Percentiles rank a stretch among this genome's conserved stretches.
phyloP scores from a whole-genome alignment of 2,329 filamentous ascomycete species.

The Fusarium mangiferae region DNA sequence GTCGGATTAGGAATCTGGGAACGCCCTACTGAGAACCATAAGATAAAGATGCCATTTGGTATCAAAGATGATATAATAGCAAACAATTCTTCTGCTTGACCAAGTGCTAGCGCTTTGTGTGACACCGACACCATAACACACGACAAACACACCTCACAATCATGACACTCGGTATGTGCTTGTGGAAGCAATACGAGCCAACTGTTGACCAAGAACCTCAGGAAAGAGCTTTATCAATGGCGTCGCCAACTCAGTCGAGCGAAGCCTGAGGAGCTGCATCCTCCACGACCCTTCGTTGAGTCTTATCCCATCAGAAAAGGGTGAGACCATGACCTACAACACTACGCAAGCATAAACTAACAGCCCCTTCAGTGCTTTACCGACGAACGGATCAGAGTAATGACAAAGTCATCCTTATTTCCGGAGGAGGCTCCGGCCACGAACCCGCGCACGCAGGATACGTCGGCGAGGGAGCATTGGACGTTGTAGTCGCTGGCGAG shows the following conservation, averaged over 20 bases:
- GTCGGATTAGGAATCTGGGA: slow-evolving; percentile 5
- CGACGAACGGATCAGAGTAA: slow-evolving; percentile 18
- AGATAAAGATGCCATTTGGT: background rate
- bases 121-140: background rate
- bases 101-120: background rate
- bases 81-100: background rate
- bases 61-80: too few species aligned
- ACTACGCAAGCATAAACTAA: background rate
- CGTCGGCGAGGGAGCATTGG: slow-evolving; percentile 37
- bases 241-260: slow-evolving; percentile 33
- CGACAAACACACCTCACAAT: background rate
- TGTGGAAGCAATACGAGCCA: background rate
- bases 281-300: slow-evolving; percentile 37
- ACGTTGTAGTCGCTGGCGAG: slow-evolving; percentile 38
- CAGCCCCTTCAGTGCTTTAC: slow-evolving; percentile 29
- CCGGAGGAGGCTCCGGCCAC: slow-evolving; percentile 40
- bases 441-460: slow-evolving; percentile 42
- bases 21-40: background rate
- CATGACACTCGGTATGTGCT: slow-evolving; percentile 38
- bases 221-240: slow-evolving; percentile 42
- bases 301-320: slow-evolving; percentile 36
- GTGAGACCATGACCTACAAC: background rate
- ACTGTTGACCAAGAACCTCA: background rate
- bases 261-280: slow-evolving; percentile 37
- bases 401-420: slow-evolving; percentile 37